Percentiles rank a stretch among this genome's conserved stretches.
These are phyloP conservation scores for Orbilia ellipsospora DNA, from an alignment of 2,329 filamentous ascomycete genomes.

Conservation along the genomic window DNA sequence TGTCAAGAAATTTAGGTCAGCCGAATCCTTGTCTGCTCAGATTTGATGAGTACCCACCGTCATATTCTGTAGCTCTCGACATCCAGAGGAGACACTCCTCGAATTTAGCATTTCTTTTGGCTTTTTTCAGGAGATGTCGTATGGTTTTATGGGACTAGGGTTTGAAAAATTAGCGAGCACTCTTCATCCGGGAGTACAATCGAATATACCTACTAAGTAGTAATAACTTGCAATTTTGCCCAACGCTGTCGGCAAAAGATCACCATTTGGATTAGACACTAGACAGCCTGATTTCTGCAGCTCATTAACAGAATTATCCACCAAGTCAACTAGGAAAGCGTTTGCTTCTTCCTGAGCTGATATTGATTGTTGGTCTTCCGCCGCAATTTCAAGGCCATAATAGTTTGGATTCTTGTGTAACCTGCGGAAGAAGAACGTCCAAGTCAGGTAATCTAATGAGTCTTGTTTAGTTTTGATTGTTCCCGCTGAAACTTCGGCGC, in stretches of 20 bases:
- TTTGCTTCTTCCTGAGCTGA: conserved; percentile 88
- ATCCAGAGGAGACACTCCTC: conserved; percentile 90
- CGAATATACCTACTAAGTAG: conserved; percentile 71
- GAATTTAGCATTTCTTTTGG: conserved; percentile 79
- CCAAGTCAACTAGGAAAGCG: conserved; percentile 92
- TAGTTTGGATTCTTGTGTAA: conserved; percentile 98
- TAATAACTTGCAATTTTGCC: conserved; percentile 99
- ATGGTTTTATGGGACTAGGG: conserved; percentile 84
- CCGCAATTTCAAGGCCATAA: conserved; percentile 92
- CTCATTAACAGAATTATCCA: conserved; percentile 84
- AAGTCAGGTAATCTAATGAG: conserved; percentile 95
- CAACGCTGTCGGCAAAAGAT: conserved; percentile 87
- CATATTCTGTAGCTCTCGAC: conserved; percentile 91
- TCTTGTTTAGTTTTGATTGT: conserved; percentile 96
- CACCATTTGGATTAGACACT: conserved; percentile 82
- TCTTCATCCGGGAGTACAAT: neutral
- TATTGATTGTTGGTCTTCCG: conserved; percentile 89
- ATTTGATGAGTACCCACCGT: conserved; percentile 63
- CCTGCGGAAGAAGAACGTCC: conserved; percentile 99
- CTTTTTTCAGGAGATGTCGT: conserved; percentile 80
- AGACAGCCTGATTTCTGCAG: conserved; percentile 87
- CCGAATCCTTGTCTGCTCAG: neutral
- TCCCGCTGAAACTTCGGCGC: conserved; percentile 91
- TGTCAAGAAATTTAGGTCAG: conserved; percentile 33
- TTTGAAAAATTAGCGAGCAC: conserved; percentile 55